Percentiles rank a stretch among this genome's conserved stretches.
Conservation (phyloP, 441 rosid species). For the Adansonia madagascariensis region DNA sequence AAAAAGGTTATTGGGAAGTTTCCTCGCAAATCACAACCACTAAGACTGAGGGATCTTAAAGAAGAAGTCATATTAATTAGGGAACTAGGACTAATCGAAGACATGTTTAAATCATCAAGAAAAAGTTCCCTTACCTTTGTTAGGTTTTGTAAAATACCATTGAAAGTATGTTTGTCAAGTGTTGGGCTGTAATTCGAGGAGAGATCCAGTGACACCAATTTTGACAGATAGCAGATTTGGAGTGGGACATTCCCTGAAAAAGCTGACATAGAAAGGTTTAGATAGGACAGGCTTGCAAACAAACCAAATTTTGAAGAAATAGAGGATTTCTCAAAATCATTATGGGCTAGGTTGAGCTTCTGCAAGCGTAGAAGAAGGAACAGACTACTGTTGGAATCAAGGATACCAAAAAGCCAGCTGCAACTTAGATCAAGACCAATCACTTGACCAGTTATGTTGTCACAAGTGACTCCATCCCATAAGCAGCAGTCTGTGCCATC, state of each 20-base stretch:
- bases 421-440: not conserved
- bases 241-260: not conserved
- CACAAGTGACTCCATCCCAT: conserved; percentile 2
- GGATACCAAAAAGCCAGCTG: not conserved
- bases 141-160: not conserved
- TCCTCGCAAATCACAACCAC: conserved; percentile 14
- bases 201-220: conserved; percentile 29
- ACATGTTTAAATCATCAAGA: not conserved
- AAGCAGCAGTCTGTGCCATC: not conserved
- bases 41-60: not conserved
- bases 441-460: not conserved
- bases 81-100: not conserved
- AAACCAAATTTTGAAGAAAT: not conserved
- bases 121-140: not conserved
- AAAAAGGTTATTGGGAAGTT: conserved; percentile 31
- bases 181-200: not conserved
- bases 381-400: not conserved
- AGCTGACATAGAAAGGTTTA: not conserved
- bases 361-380: not conserved
- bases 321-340: not conserved
- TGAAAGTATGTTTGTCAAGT: not conserved
- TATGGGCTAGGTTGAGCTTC: not conserved
- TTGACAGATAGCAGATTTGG: not conserved
- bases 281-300: not conserved
- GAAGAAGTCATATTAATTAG: conserved; percentile 18